Percentiles rank a stretch among this genome's conserved stretches.
These are phyloP conservation scores for Ramalina intermedia DNA, from an alignment of 495 filamentous ascomycete species.

Conservation along the genomic window DNA sequence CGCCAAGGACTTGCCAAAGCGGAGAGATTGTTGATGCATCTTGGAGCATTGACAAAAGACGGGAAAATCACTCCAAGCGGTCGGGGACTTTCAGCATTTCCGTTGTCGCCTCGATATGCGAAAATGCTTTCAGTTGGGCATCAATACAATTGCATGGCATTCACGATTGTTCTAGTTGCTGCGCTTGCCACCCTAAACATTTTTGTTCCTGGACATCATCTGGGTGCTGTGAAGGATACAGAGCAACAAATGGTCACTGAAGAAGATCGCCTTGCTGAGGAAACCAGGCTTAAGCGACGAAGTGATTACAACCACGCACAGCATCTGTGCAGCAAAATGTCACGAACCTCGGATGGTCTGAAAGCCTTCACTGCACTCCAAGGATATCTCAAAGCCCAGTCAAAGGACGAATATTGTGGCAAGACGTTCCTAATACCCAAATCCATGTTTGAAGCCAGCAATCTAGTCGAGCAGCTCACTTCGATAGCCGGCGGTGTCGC, in stretches of 20 bases:
- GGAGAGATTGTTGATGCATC: slow-evolving; percentile 67
- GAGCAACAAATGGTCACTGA: slow-evolving; percentile 45
- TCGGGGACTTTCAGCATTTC: slow-evolving; percentile 69
- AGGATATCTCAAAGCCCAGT: slow-evolving; percentile 63
- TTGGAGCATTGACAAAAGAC: slow-evolving; percentile 48
- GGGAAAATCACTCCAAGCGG: slow-evolving; percentile 71
- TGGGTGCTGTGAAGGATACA: slow-evolving; percentile 34
- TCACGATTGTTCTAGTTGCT: slow-evolving; percentile 79
- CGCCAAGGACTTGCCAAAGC: slow-evolving; percentile 66
- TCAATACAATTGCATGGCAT: slow-evolving; percentile 66
- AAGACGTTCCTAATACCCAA: slow-evolving; percentile 76
- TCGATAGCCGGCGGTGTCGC: slow-evolving; percentile 65
- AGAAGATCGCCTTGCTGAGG: slow-evolving; percentile 52
- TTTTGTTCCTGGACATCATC: slow-evolving; percentile 74
- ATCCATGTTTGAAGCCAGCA: slow-evolving; percentile 67
- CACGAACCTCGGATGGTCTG: slow-evolving; percentile 72
- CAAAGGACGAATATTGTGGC: slow-evolving; percentile 57
- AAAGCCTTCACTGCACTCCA: slow-evolving; percentile 78
- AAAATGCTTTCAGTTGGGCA: slow-evolving; percentile 83
- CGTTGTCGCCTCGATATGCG: slow-evolving; percentile 76
- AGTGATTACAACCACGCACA: slow-evolving; percentile 66
- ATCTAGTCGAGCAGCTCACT: slow-evolving; percentile 69
- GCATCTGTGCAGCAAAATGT: slow-evolving; percentile 63
- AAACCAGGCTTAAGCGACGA: slow-evolving; percentile 44
- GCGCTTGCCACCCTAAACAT: slow-evolving; percentile 77